Base-by-base conservation (phyloP, 2,329 filamentous ascomycete species). In the Paraphaeosphaeria minitans region DNA sequence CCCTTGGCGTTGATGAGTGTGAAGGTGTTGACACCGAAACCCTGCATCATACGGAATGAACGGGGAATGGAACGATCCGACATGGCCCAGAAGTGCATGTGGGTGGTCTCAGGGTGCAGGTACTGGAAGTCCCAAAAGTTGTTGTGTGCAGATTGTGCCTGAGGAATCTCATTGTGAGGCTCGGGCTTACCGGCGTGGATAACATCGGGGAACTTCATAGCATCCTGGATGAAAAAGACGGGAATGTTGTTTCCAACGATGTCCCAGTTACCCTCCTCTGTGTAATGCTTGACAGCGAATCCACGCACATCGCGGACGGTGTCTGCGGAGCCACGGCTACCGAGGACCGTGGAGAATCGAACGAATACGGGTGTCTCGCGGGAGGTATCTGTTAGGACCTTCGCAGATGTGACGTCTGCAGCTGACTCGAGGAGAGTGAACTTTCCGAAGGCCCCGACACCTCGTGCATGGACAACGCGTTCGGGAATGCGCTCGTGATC, bases 21-120 rank as follows among this genome's bases (percentile, higher is more conserved):
- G 67, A 82, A 94, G 0, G 91, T 93, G 76, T 94, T 93, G 66
- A 94, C 91, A 55, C 91, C 90, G 57, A 93, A 94, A 0, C 91
- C 91, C 65, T 94, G 89, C 89, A 94, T 93, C 89, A 93, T 93
- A 24, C 91, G 87, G 77, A 83, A 93, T 0, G 88, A 91, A 2
- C 89, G 84, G 1, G 90, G 90, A 56, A 92, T 92, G 0, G 83
- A 82, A 29, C 89, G 84, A 71, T 93, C 91, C 9, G 86, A 89
- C 87, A 92, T 91, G 31, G 87, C 80, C 90, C 90, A 93, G 82
- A 91, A 86, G 66, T 85, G 89, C 88, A 92, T 92, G 73, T 93
- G 89, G 0, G 89, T 91, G 0, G 89, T 84, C 72, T 94, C 89
- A 0, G 85, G 80, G 67, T 92, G 87, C 61, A 88, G 75, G 62